Conservation (phyloP, 208 protist species). For the Angomonas desouzai region DNA sequence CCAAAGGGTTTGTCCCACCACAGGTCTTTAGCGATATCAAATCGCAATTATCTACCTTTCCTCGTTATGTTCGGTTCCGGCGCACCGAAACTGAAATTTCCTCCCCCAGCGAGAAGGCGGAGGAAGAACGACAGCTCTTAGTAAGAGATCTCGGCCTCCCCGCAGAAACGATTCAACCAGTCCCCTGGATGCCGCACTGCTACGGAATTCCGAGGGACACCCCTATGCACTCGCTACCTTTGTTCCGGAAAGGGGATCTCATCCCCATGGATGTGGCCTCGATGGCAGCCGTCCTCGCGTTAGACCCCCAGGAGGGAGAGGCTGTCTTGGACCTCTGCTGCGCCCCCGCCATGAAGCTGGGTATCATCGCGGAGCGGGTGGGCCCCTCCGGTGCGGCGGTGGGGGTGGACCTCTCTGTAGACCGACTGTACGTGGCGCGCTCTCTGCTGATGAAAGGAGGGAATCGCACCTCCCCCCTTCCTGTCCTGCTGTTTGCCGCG, state of each 20-base stretch:
- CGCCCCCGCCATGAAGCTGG: constrained; percentile 84
- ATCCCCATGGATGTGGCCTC: constrained; percentile 85
- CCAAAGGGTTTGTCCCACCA: neutral
- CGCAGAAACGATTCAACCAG: constrained; percentile 19
- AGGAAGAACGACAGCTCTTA: constrained; percentile 12
- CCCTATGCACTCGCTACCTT: constrained; percentile 20
- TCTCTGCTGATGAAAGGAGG: constrained; percentile 23
- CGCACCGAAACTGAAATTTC: constrained; percentile 14
- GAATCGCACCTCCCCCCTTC: neutral
- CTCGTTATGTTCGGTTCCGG: constrained; percentile 62
- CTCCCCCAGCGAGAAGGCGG: neutral
- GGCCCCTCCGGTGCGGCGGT: constrained; percentile 34
- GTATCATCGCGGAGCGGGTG: constrained; percentile 31
- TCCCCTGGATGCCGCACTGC: constrained; percentile 62
- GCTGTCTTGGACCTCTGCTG: constrained; percentile 83
- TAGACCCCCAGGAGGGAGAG: constrained; percentile 51
- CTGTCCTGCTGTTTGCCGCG: constrained; percentile 43
- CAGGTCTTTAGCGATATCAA: constrained; percentile 43
- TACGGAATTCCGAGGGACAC: constrained; percentile 41
- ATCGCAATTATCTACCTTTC: constrained; percentile 24
- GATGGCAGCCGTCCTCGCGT: constrained; percentile 71
- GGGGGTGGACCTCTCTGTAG: constrained; percentile 66
- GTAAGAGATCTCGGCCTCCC: constrained; percentile 24
- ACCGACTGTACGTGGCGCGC: constrained; percentile 51
- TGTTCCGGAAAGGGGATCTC: constrained; percentile 40